Conservation (phyloP, 495 filamentous ascomycete species). For the Trichoderma gamsii region DNA sequence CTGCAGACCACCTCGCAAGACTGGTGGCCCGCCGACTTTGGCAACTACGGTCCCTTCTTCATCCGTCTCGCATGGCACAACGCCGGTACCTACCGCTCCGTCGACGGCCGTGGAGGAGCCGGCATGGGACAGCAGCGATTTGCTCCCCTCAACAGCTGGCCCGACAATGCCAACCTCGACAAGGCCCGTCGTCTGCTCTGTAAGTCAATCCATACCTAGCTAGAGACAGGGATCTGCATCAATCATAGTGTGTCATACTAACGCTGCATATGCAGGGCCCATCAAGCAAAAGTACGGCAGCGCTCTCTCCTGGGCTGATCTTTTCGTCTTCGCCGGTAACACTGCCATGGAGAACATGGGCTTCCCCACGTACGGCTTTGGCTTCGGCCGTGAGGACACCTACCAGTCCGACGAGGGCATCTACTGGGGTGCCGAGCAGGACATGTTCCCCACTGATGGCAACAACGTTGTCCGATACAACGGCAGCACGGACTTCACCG, state of each 20-base stretch:
- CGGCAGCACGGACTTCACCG: slow-evolving; percentile 39
- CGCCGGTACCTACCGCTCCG: slow-evolving; percentile 59
- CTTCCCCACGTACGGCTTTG: slow-evolving; percentile 65
- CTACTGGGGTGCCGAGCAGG: slow-evolving; percentile 69
- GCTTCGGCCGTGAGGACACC: slow-evolving; percentile 59
- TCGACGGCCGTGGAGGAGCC: slow-evolving; percentile 65
- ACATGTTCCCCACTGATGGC: slow-evolving; percentile 61
- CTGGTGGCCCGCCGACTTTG: slow-evolving; percentile 73
- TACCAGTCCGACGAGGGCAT: slow-evolving; percentile 65
- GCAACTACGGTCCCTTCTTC: slow-evolving; percentile 71
- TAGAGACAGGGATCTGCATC: not conserved
- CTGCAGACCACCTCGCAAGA: slow-evolving; percentile 71
- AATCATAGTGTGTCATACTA: too few relatives aligned
- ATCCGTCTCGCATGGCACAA: slow-evolving; percentile 75
- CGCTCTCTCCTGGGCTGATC: slow-evolving; percentile 73
- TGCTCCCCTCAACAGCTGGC: slow-evolving; percentile 76
- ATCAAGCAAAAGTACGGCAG: slow-evolving; percentile 77
- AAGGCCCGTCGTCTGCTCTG: slow-evolving; percentile 68
- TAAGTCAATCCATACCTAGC: not conserved
- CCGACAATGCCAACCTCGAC: slow-evolving; percentile 68
- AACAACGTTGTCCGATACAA: slow-evolving; percentile 62
- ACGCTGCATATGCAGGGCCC: slow-evolving; percentile 39
- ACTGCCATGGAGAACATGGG: slow-evolving; percentile 71
- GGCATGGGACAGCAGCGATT: slow-evolving; percentile 57
- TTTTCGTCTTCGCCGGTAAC: slow-evolving; percentile 63